Conservation (phyloP, 108 stramenopile genomes). For the Stephanodiscus triporus region DNA sequence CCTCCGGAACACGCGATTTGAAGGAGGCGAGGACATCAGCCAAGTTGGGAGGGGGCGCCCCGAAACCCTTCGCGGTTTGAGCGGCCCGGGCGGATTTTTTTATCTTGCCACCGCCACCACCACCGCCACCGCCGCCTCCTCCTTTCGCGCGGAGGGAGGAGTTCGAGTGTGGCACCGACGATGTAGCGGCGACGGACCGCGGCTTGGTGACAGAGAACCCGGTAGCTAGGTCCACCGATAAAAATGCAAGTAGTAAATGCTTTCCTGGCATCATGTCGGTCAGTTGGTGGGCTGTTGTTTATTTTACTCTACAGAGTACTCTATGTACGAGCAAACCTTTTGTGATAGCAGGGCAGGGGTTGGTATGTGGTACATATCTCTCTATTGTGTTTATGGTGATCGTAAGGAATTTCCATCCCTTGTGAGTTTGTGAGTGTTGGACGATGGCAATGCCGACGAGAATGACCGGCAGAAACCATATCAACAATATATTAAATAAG, state of each 20-base stretch:
- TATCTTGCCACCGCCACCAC: neutral
- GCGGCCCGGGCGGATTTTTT: conserved; percentile 23
- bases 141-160: conserved; percentile 3
- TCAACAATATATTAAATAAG: no score
- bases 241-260: neutral
- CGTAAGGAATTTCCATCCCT: no score
- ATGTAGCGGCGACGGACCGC: neutral
- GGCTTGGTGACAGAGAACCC: neutral
- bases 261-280: neutral
- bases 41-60: conserved; percentile 54
- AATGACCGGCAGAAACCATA: no score
- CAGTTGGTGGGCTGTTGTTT: no score
- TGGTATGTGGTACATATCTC: no score
- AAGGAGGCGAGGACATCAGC: conserved; percentile 57
- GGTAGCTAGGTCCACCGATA: neutral
- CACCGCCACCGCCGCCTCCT: neutral
- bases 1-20: conserved; percentile 57
- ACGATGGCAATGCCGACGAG: no score
- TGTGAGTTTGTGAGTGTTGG: neutral
- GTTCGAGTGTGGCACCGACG: no score
- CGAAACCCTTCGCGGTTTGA: conserved; percentile 62
- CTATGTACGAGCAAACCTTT: no score
- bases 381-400: no score
- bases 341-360: no score
- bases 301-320: no score